Evolutionary conservation across 331 rosid species (phyloP), one percentile per base, ranked within the genome.

Genomic region (Rosa hybrid): DNA sequence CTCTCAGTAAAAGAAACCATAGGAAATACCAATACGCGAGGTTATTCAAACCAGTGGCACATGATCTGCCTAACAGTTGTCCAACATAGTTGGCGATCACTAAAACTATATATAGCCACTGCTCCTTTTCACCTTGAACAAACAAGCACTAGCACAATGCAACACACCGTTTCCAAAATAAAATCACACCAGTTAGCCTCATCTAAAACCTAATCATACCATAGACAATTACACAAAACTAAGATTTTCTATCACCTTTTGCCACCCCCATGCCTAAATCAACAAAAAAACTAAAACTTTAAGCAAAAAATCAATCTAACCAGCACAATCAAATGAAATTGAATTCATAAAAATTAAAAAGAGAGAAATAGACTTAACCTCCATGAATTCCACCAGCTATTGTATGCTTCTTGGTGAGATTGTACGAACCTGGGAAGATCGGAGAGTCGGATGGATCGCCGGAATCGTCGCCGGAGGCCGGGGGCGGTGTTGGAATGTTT

Each of bases 331-430:
- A 48, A 9, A 62, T 17, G 18, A 62, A 25, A 3, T 8, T 23
- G 5, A 62, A 76, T 16, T 17, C 79, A 45, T 30, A 7, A 77
- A 25, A 75, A 17, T n/a, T n/a, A n/a, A n/a, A n/a, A n/a, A n/a
- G 17, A 27, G 1, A 39, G 41, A 75, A 49, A 39, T 56, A 13
- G 0, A 48, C 51, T 4, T 30, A 44, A 94, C 97, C 98, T 88
- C 97, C 98, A 83, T 89, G 88, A 71, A 94, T 94, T 79, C 92
- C 88, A 64, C 81, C 81, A 63, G 90, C 85, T 0, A 89, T 83
- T 67, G 97, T 87, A 85, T 95, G 92, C 84, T 90, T 92, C 72
- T 87, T 92, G 3, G 86, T 83, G 67, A 94, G 86, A 86, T 9
- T 6, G 8, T 13, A 57, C 46, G 27, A 34, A 74, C 83, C 83